A percentile compares a stretch with the other conserved stretches of the same genome.
These are phyloP conservation scores for Pleurotus djamor DNA, from an alignment of 768 basidiomycete species.

Conservation along the genomic window DNA sequence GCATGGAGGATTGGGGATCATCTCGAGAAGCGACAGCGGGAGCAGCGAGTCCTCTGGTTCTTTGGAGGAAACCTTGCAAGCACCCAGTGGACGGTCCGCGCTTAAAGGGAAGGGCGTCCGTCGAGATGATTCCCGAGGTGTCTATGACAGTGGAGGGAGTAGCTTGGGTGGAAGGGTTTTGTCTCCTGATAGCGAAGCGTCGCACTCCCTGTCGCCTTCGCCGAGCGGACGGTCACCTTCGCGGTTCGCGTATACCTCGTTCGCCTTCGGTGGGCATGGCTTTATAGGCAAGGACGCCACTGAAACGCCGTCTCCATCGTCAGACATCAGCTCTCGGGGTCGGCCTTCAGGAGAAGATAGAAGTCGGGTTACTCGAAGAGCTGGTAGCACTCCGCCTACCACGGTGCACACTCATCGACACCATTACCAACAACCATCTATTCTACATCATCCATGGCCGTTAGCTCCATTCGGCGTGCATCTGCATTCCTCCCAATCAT, in stretches of 20 bases:
- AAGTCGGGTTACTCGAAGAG: neutral
- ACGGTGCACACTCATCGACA: neutral
- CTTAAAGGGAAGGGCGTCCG: neutral
- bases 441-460: neutral
- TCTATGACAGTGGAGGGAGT: neutral
- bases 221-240: neutral
- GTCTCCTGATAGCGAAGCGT: neutral
- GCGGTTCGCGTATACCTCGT: neutral
- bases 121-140: neutral
- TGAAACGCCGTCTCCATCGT: neutral
- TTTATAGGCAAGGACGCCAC: neutral
- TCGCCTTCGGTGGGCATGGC: neutral
- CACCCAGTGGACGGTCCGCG: neutral
- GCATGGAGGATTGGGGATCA: neutral
- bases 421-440: neutral
- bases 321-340: neutral
- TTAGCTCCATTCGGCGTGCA: neutral
- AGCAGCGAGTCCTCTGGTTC: neutral
- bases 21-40: conserved; percentile 2
- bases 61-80: neutral
- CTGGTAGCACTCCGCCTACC: conserved; percentile 3
- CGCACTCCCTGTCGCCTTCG: neutral
- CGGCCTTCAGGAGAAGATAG: neutral
- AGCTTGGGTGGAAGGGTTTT: neutral
- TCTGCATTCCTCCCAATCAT: neutral